A percentile compares a stretch with the other conserved stretches of the same genome.
Conservation (phyloP, 371 early-diverging fungal genomes). For the Zopfochytrium polystomum region DNA sequence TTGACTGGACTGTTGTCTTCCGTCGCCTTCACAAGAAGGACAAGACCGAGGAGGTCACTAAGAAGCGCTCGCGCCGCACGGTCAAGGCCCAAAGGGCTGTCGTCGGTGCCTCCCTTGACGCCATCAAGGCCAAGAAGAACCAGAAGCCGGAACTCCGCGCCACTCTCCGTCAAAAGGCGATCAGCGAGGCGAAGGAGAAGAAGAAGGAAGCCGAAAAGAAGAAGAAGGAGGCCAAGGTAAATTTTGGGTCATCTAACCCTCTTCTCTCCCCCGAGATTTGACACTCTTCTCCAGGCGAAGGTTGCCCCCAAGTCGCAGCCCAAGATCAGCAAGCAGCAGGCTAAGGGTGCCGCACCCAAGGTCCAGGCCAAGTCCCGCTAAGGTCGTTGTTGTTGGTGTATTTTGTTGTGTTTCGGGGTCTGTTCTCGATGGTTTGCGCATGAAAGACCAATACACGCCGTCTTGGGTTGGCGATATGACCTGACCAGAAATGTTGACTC, state of each 20-base stretch:
- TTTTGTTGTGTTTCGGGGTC: too few species aligned
- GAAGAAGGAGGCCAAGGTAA: slow-evolving; percentile 69
- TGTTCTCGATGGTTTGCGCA: too few species aligned
- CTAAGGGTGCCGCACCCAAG: slow-evolving; percentile 81
- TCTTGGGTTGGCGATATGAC: too few species aligned
- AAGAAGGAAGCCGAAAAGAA: slow-evolving; percentile 71
- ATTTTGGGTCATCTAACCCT: not conserved
- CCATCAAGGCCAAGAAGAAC: slow-evolving; percentile 92
- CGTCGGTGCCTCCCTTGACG: slow-evolving; percentile 92
- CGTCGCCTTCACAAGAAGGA: slow-evolving; percentile 98
- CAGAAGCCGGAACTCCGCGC: slow-evolving; percentile 93
- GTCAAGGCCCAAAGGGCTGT: slow-evolving; percentile 96
- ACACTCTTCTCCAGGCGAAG: slow-evolving; percentile 10
- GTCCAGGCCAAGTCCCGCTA: slow-evolving; percentile 86
- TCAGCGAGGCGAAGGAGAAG: slow-evolving; percentile 79
- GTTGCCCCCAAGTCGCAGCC: slow-evolving; percentile 38
- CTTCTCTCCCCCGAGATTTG: too few species aligned
- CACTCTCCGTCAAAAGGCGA: slow-evolving; percentile 85
- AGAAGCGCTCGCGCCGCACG: slow-evolving; percentile 84
- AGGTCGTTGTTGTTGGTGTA: too few species aligned
- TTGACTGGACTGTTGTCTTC: slow-evolving; percentile 95
- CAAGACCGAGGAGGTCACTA: slow-evolving; percentile 89
- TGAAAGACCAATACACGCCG: too few species aligned
- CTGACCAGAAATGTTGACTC: too few species aligned
- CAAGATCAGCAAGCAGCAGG: slow-evolving; percentile 84